Conservation (phyloP, 495 filamentous ascomycete species). For the Aspergillus affinis region DNA sequence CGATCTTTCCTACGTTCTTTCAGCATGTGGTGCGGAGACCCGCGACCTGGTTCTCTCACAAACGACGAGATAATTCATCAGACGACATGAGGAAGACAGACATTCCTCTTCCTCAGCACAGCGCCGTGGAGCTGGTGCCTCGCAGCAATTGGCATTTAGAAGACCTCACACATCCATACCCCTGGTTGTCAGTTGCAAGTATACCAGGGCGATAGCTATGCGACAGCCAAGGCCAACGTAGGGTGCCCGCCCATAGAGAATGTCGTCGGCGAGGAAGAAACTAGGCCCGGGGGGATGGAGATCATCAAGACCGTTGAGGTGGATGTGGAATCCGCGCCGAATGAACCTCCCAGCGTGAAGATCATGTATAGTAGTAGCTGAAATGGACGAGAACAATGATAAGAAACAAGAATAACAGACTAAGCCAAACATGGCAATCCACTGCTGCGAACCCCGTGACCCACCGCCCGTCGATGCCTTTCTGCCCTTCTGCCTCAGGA, state of each 20-base stretch:
- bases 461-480: background rate
- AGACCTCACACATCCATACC: background rate
- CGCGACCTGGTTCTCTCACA: constrained; percentile 5
- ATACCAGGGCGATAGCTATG: constrained; percentile 14
- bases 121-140: background rate
- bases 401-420: background rate
- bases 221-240: constrained; percentile 13
- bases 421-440: background rate
- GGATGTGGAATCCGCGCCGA: constrained; percentile 24
- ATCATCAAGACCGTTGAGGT: constrained; percentile 29
- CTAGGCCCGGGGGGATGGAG: constrained; percentile 9
- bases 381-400: no score
- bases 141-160: background rate
- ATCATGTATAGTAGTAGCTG: background rate
- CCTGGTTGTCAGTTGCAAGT: constrained; percentile 3
- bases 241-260: background rate
- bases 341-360: background rate
- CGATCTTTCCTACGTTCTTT: constrained; percentile 21
- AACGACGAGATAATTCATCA: background rate
- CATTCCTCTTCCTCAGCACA: background rate
- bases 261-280: constrained; percentile 3
- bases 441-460: background rate
- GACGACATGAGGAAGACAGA: background rate
- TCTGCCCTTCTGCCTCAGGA: constrained; percentile 5
- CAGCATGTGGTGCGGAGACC: constrained; percentile 18